These are phyloP conservation scores for Aspergillus saccharolyticus DNA, from an alignment of 495 filamentous ascomycete species.

Conservation along the genomic window DNA sequence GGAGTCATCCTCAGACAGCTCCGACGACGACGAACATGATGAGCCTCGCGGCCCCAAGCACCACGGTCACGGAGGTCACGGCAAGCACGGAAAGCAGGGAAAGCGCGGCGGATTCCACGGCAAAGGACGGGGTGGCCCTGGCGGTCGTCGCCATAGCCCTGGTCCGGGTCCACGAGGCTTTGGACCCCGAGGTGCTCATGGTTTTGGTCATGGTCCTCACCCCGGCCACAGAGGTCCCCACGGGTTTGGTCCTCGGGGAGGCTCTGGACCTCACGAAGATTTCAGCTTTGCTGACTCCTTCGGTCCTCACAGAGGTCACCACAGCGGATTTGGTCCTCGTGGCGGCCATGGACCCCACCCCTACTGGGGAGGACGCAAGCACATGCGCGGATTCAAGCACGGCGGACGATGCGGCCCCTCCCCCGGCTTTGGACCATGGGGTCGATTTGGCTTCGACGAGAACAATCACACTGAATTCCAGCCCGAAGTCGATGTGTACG, in stretches of 20 bases:
- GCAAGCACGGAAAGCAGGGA: background rate
- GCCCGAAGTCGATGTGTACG: background rate
- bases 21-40: background rate
- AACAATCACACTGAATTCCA: background rate
- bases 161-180: no score
- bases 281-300: background rate
- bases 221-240: no score
- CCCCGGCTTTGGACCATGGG: background rate
- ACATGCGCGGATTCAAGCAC: conserved; percentile 2
- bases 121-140: background rate
- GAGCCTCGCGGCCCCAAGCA: background rate
- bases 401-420: background rate
- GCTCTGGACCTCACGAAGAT: background rate
- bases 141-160: no score
- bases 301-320: background rate
- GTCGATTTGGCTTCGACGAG: background rate
- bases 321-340: background rate
- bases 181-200: background rate
- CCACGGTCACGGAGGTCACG: background rate
- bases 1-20: background rate
- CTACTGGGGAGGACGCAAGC: background rate
- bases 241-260: background rate
- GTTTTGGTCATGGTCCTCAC: no score
- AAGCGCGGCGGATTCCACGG: background rate
- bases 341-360: background rate